phyloP scores from a whole-genome alignment of 2,329 filamentous ascomycete species.

The Madurella mycetomatis region DNA sequence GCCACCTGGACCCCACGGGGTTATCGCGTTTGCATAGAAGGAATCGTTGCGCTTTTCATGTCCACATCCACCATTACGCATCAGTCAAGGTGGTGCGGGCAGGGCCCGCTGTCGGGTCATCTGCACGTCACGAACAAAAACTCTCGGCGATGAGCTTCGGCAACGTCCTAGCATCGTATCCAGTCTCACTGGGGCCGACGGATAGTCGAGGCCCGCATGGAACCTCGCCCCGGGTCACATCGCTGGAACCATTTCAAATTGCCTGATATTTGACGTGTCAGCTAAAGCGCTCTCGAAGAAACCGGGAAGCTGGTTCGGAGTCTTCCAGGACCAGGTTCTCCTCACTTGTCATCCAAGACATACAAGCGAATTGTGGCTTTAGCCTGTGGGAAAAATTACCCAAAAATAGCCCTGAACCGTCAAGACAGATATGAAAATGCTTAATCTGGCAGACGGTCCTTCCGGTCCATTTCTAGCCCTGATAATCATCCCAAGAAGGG shows the following conservation, averaged over 20 bases:
- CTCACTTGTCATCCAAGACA: neutral
- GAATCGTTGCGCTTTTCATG: too few species aligned
- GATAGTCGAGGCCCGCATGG: constrained; percentile 5
- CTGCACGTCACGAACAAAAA: too few species aligned
- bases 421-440: neutral
- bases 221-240: neutral
- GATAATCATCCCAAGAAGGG: neutral
- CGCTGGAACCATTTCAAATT: neutral
- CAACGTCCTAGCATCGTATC: too few species aligned
- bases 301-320: neutral
- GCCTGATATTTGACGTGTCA: neutral
- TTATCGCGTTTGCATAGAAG: too few species aligned
- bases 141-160: too few species aligned
- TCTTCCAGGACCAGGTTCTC: neutral
- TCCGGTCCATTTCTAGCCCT: neutral
- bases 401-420: constrained; percentile 1
- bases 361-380: neutral
- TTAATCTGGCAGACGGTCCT: neutral
- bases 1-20: too few species aligned
- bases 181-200: neutral
- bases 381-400: neutral
- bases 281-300: neutral
- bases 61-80: too few species aligned
- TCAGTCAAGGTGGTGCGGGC: too few species aligned
- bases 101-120: too few species aligned